phyloP scores from a whole-genome alignment of 2,329 filamentous ascomycete genomes.

The Kalmusia sp. region DNA sequence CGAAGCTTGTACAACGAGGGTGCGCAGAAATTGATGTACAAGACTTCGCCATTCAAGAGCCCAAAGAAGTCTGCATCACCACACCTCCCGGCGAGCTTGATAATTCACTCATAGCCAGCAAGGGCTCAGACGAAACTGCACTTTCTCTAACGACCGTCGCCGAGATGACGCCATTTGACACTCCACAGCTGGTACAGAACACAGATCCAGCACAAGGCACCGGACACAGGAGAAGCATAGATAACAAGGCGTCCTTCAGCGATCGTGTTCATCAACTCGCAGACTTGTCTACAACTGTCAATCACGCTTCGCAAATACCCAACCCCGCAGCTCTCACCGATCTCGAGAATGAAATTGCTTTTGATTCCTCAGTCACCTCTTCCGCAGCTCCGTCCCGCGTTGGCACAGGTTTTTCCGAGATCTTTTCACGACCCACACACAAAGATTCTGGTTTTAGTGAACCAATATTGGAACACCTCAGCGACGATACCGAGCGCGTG shows the following conservation, averaged over 20 bases:
- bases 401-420: slow-evolving; percentile 31
- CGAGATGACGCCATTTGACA: slow-evolving; percentile 27
- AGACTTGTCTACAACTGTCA: slow-evolving; percentile 4
- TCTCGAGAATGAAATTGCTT: slow-evolving; percentile 39
- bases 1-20: slow-evolving; percentile 43
- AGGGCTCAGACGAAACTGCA: slow-evolving; percentile 32
- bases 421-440: slow-evolving; percentile 38
- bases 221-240: slow-evolving; percentile 25
- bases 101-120: slow-evolving; percentile 32
- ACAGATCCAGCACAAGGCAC: slow-evolving; percentile 13
- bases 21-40: slow-evolving; percentile 38
- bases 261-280: slow-evolving; percentile 42
- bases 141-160: slow-evolving; percentile 29
- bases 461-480: slow-evolving; percentile 22
- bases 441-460: slow-evolving; percentile 46
- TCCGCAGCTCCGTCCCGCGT: slow-evolving; percentile 33
- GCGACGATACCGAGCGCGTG: slow-evolving; percentile 34
- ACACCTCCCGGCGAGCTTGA: slow-evolving; percentile 42
- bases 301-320: slow-evolving; percentile 20
- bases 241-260: slow-evolving; percentile 41
- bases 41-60: slow-evolving; percentile 40
- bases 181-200: slow-evolving; percentile 16
- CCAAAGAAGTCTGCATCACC: slow-evolving; percentile 45
- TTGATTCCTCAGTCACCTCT: slow-evolving; percentile 34
- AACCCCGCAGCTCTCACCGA: slow-evolving; percentile 32